Conservation (phyloP, 2,329 filamentous ascomycete species). For the Diaporthe ampelina region DNA sequence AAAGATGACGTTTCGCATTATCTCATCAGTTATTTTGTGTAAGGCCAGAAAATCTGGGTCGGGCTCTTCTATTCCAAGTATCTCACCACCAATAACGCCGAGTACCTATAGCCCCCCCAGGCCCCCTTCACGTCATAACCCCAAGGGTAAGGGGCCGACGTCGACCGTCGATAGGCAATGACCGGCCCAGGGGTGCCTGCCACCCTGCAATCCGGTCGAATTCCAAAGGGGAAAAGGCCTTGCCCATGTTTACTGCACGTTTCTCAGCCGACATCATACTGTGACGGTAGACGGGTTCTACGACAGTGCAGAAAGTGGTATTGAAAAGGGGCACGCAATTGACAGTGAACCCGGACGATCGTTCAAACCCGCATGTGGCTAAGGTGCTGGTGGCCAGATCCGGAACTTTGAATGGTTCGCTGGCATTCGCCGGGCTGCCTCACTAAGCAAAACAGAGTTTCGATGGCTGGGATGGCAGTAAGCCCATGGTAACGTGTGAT, state of each 20-base stretch:
- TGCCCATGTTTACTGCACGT: background rate
- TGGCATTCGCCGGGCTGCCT: background rate
- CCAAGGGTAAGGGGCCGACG: conserved; percentile 8
- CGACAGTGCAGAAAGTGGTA: background rate
- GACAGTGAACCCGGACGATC: background rate
- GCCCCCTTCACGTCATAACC: conserved; percentile 18
- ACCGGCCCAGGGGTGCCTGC: background rate
- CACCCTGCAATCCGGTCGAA: background rate
- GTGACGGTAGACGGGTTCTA: conserved; percentile 21
- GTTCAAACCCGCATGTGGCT: background rate
- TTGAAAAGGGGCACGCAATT: background rate
- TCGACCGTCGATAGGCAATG: conserved; percentile 11
- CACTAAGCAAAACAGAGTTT: conserved; percentile 25
- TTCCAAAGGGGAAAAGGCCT: too few relatives aligned
- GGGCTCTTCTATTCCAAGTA: conserved; percentile 17
- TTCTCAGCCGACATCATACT: conserved; percentile 14
- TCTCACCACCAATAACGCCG: conserved; percentile 15
- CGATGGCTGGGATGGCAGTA: background rate
- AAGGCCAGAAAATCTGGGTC: conserved; percentile 12
- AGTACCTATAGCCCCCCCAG: conserved; percentile 4
- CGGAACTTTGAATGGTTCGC: background rate
- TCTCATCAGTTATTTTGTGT: background rate
- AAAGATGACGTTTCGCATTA: conserved; percentile 21
- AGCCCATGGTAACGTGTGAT: conserved; percentile 27
- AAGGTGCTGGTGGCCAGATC: background rate